These are phyloP conservation scores for Aspergillus versicolor DNA, from an alignment of 2,329 filamentous ascomycete genomes.

Conservation along the genomic window DNA sequence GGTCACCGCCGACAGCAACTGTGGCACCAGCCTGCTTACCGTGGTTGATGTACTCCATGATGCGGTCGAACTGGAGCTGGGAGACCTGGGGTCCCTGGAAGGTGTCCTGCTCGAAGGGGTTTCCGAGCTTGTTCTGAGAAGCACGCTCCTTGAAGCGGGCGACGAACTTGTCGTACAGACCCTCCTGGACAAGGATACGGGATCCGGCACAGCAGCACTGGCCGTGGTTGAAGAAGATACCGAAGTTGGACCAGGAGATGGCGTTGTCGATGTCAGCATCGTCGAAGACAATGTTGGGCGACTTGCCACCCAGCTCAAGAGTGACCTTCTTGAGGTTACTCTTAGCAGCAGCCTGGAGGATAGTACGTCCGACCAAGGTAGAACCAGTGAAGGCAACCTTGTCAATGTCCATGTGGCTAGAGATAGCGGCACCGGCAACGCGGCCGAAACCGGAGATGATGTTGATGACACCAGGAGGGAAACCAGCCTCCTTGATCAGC, in stretches of 20 bases:
- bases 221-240: conserved; percentile 29
- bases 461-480: conserved; percentile 62
- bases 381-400: conserved; percentile 66
- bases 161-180: conserved; percentile 55
- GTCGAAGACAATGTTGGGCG: conserved; percentile 27
- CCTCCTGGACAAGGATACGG: conserved; percentile 26
- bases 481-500: conserved; percentile 59
- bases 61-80: conserved; percentile 79
- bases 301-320: conserved; percentile 38
- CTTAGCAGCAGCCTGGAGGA: conserved; percentile 62
- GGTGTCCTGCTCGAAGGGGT: conserved; percentile 73
- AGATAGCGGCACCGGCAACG: conserved; percentile 68
- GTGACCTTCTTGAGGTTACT: conserved; percentile 67
- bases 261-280: conserved; percentile 29
- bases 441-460: conserved; percentile 73
- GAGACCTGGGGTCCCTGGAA: conserved; percentile 87
- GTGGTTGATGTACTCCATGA: conserved; percentile 69
- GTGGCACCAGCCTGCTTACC: conserved; percentile 65
- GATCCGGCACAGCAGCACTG: conserved; percentile 28
- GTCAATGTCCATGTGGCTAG: conserved; percentile 63
- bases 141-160: conserved; percentile 75
- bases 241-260: conserved; percentile 27
- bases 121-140: conserved; percentile 70
- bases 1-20: conserved; percentile 65
- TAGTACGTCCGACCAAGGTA: conserved; percentile 58